Percentiles rank a stretch among this genome's conserved stretches.
phyloP scores from a whole-genome alignment of 2,329 filamentous ascomycete genomes.

The Rhynchosporium agropyri region DNA sequence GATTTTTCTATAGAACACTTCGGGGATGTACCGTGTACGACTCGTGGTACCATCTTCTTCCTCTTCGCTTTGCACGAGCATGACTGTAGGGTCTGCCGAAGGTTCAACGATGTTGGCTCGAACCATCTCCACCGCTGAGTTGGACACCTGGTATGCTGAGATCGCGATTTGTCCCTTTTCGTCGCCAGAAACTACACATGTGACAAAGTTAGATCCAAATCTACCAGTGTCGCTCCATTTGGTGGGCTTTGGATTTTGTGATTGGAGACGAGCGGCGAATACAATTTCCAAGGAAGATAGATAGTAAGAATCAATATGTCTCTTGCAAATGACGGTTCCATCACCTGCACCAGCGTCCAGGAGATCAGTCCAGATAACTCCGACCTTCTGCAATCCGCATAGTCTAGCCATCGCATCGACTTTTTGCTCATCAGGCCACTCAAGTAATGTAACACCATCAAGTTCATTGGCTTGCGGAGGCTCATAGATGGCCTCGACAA shows the following conservation, averaged over 20 bases:
- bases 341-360: slow-evolving; percentile 79
- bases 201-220: slow-evolving; percentile 97
- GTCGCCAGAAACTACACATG: slow-evolving; percentile 93
- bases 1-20: slow-evolving; percentile 93
- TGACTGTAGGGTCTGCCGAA: slow-evolving; percentile 87
- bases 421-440: slow-evolving; percentile 83
- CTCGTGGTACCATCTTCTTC: slow-evolving; percentile 73
- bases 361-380: slow-evolving; percentile 93
- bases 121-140: slow-evolving; percentile 96
- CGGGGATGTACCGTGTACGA: slow-evolving; percentile 86
- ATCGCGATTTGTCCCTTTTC: slow-evolving; percentile 86
- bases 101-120: slow-evolving; percentile 92
- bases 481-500: slow-evolving; percentile 97
- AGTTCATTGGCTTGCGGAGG: slow-evolving; percentile 87
- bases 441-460: slow-evolving; percentile 82
- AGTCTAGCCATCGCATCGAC: slow-evolving; percentile 78
- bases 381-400: slow-evolving; percentile 86
- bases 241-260: slow-evolving; percentile 82
- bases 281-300: slow-evolving; percentile 89
- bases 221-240: slow-evolving; percentile 96
- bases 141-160: slow-evolving; percentile 91
- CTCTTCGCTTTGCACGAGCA: slow-evolving; percentile 92
- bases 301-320: slow-evolving; percentile 89
- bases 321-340: slow-evolving; percentile 89
- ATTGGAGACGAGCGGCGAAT: slow-evolving; percentile 86